Conservation (phyloP, 139 green algal species). For the Micractinium sp. region DNA sequence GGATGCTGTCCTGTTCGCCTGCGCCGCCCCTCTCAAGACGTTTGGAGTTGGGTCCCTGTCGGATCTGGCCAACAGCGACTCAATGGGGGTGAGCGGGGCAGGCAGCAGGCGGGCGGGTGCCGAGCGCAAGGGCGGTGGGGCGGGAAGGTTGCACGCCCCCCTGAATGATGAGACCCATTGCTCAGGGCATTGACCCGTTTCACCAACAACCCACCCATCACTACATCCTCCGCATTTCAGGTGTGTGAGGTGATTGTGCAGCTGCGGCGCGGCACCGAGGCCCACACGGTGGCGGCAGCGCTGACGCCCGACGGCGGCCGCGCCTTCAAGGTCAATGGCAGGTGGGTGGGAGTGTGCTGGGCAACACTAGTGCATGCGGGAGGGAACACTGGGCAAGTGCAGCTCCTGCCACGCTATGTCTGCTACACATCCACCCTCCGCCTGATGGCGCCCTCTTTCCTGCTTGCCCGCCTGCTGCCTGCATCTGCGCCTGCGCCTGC, state of each 20-base stretch:
- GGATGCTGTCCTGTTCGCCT: conserved; percentile 56
- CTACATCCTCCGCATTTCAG: not conserved
- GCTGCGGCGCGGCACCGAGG: not conserved
- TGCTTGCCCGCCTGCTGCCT: no score
- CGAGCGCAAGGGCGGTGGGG: no score
- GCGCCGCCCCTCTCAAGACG: not conserved
- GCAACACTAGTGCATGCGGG: not conserved
- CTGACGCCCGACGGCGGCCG: conserved; percentile 54
- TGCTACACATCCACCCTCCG: no score
- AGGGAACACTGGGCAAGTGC: no score
- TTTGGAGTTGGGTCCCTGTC: not conserved
- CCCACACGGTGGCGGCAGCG: conserved; percentile 37
- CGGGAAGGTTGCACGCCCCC: not conserved
- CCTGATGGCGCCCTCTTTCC: no score
- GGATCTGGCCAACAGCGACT: conserved; percentile 23
- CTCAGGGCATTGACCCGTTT: not conserved
- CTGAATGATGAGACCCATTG: not conserved
- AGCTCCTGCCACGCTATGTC: no score
- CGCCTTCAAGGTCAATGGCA: conserved; percentile 49
- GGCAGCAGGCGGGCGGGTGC: no score
- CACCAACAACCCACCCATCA: not conserved
- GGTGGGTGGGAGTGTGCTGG: not conserved
- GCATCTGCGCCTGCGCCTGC: no score
- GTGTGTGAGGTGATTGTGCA: conserved; percentile 47
- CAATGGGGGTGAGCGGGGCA: no score